phyloP scores from a whole-genome alignment of 75 land plant genomes.

The Picea sitchensis region DNA sequence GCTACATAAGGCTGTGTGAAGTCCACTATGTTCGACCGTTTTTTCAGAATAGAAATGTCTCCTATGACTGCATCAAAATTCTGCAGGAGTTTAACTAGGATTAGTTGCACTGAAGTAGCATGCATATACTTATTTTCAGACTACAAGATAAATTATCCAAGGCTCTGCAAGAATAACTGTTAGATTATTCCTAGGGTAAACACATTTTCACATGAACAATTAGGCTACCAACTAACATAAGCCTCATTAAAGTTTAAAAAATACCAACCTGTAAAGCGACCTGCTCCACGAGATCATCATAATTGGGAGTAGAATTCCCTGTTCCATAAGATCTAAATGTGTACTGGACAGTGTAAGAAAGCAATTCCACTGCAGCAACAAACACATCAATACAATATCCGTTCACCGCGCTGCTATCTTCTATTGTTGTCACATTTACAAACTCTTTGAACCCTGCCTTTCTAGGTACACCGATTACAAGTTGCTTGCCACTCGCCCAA shows the following conservation, averaged over 20 bases:
- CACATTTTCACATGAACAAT: background rate
- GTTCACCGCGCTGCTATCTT: background rate
- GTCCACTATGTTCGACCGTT: constrained; percentile 41
- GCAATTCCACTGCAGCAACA: constrained; percentile 29
- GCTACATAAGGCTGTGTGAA: constrained; percentile 58
- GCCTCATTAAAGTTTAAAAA: background rate
- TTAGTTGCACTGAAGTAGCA: background rate
- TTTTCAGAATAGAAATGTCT: constrained; percentile 46
- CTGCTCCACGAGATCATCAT: constrained; percentile 39
- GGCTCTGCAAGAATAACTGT: background rate
- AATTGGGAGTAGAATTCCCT: constrained; percentile 34
- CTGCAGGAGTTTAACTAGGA: constrained; percentile 18
- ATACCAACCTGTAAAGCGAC: constrained; percentile 46
- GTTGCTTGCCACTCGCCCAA: constrained; percentile 14
- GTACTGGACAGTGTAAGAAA: constrained; percentile 35
- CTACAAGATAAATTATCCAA: background rate
- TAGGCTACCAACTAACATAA: background rate
- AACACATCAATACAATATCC: constrained; percentile 57
- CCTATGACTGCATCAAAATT: constrained; percentile 54
- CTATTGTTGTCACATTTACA: constrained; percentile 12
- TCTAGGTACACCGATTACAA: constrained; percentile 20
- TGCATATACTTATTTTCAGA: no score
- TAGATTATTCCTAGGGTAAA: background rate
- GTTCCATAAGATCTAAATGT: constrained; percentile 33
- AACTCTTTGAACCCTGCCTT: constrained; percentile 22